A percentile compares a stretch with the other conserved stretches of the same genome.
phyloP scores from a whole-genome alignment of 495 filamentous ascomycete genomes.

The Aspergillus panamensis region DNA sequence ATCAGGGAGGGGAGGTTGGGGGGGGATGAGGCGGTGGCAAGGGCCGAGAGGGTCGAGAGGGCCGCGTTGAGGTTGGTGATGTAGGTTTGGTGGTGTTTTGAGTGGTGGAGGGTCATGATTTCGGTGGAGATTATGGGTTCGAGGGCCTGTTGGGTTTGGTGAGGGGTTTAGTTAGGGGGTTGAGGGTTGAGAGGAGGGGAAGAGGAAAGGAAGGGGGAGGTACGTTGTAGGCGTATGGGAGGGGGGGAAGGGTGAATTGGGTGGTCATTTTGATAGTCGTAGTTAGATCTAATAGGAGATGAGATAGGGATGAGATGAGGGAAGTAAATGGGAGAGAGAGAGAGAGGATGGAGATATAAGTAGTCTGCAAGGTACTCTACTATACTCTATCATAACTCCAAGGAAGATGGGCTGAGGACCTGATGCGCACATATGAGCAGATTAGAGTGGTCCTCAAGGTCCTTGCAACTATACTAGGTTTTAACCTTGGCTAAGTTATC shows the following conservation, averaged over 20 bases:
- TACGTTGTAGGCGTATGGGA: slow-evolving; percentile 47
- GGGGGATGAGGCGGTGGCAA: slow-evolving; percentile 38
- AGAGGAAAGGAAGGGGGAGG: slow-evolving; percentile 11
- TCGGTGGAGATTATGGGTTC: slow-evolving; percentile 90
- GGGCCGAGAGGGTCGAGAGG: slow-evolving; percentile 45
- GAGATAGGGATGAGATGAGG: background rate
- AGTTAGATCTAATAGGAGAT: background rate
- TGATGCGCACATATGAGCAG: slow-evolving; percentile 21
- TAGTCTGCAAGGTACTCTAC: too few species aligned
- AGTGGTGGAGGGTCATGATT: slow-evolving; percentile 91
- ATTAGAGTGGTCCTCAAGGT: slow-evolving; percentile 7
- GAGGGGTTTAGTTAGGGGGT: too few species aligned
- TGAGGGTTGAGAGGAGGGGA: too few species aligned
- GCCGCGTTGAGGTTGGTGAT: slow-evolving; percentile 59
- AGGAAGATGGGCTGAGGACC: slow-evolving; percentile 17
- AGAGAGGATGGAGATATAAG: background rate
- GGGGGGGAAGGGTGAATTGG: slow-evolving; percentile 34
- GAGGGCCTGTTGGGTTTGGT: slow-evolving; percentile 61
- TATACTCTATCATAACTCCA: too few species aligned
- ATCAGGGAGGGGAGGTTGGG: slow-evolving; percentile 60
- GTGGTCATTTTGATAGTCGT: slow-evolving; percentile 18
- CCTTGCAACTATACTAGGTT: too few species aligned
- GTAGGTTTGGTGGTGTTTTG: slow-evolving; percentile 65
- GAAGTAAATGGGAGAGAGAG: background rate
- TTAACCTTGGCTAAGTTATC: too few species aligned